Evolutionary conservation across 192 early-diverging fungal species (phyloP), one percentile per base, ranked within the genome.

Genomic region (Podila horticola): DNA sequence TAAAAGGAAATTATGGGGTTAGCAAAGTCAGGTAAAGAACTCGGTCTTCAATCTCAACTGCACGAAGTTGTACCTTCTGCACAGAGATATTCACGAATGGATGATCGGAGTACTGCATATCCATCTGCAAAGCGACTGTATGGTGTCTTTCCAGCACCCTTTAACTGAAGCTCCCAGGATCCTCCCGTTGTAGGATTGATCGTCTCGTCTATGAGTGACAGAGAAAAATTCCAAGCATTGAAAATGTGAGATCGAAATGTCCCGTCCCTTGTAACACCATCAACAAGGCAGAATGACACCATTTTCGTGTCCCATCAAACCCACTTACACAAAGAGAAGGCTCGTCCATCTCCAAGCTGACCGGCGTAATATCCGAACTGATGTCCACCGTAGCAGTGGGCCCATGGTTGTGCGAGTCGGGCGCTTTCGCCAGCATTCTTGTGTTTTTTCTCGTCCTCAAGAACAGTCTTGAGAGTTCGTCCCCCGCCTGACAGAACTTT

Each of bases 71-170:
- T 91, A 67, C 89, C 86, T 79, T 95, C 93, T 0, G 90, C 90
- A 20, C 87, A 84, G 36, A 97, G 86, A 70, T 87, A 97, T 84
- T 97, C 96, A 62, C 96, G 88, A 48, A 97, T 91, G 31, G 93
- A 95, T 7, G 94, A 96, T 4, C 95, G 84, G n/a, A 96, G 74
- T 10, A 96, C 95, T 0, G 96, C 96, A 62, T 89, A 92, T 1
- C 95, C 96, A 70, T 97, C 96, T 9, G 91, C 94, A 58, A 95
- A 93, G 15, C 96, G 85, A 49, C 95, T 94, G 79, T 94, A 98
- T 2, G 95, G 94, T 7, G 96, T 98, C 69, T 89, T 84, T 7
- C 96, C 93, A 1, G 92, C 92, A 29, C 96, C 95, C 73, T 97
- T 97, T 28, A 97, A 83, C 79, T 97, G 94, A 34, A 96, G 28